Evolutionary conservation across 768 basidiomycete species (phyloP).

Genomic region (Mycena olivaceomarginata): DNA sequence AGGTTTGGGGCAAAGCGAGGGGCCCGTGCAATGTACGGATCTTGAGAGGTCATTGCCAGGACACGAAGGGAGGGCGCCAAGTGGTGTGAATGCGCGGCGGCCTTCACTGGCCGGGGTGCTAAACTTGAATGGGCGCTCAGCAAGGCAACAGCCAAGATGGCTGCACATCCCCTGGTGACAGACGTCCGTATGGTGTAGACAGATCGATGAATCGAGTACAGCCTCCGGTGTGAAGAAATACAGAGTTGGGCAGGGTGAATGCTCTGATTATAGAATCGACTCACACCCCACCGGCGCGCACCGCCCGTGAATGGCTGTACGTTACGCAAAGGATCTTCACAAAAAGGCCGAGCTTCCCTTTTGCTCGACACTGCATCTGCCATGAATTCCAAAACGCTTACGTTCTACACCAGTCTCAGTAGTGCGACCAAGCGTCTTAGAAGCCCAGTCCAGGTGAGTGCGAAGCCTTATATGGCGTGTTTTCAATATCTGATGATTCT

Average conservation of each 20-base stretch:
- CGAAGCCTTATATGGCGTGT: neutral
- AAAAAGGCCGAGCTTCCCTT: neutral
- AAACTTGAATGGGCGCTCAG: no score
- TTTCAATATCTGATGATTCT: neutral
- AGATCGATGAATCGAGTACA: no score
- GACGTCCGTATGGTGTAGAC: no score
- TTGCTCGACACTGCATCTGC: neutral
- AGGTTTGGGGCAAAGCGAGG: neutral
- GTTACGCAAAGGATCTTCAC: neutral
- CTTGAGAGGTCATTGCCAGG: conserved; percentile 1
- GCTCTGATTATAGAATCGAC: no score
- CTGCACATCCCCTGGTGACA: no score
- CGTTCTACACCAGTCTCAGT: conserved; percentile 15
- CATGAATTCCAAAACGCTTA: conserved; percentile 24
- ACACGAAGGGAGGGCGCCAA: neutral
- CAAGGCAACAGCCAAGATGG: no score
- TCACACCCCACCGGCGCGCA: no score
- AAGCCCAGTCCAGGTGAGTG: conserved; percentile 7
- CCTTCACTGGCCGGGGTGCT: no score
- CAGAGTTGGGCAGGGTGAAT: no score
- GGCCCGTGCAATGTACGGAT: neutral
- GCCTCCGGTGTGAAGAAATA: no score
- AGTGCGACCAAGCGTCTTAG: conserved; percentile 7
- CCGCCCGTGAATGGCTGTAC: no score
- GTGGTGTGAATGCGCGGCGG: neutral